Conservation (phyloP, 768 basidiomycete species). For the Termitomyces sp. region DNA sequence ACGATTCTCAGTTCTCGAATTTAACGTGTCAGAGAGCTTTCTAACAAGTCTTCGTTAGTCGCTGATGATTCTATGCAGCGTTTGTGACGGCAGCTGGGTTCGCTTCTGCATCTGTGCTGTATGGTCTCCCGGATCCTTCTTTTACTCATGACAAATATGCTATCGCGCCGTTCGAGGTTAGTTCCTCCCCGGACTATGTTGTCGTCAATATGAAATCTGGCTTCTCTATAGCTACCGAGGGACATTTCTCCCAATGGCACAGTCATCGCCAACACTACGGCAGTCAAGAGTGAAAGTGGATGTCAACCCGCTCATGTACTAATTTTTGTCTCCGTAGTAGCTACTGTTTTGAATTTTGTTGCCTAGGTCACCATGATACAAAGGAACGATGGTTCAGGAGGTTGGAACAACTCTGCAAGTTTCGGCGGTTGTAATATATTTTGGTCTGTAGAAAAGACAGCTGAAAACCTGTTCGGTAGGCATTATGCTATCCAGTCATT, state of each 20-base stretch:
- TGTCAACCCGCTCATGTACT: slow-evolving; percentile 36
- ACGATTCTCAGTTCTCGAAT: slow-evolving; percentile 39
- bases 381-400: slow-evolving; percentile 18
- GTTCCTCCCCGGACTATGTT: slow-evolving; percentile 1
- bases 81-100: slow-evolving; percentile 53
- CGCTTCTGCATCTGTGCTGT: slow-evolving; percentile 44
- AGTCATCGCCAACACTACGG: slow-evolving; percentile 43
- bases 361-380: slow-evolving; percentile 33
- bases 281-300: slow-evolving; percentile 37
- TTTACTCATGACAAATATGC: slow-evolving; percentile 44
- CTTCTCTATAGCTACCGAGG: slow-evolving; percentile 28
- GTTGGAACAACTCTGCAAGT: slow-evolving; percentile 41
- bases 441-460: slow-evolving; percentile 35
- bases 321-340: background rate
- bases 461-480: slow-evolving; percentile 39
- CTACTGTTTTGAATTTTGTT: background rate
- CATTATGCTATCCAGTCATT: background rate
- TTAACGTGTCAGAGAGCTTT: slow-evolving; percentile 34
- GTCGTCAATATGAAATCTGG: background rate
- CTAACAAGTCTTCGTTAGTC: background rate
- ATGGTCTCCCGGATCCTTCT: slow-evolving; percentile 37
- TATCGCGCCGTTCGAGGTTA: slow-evolving; percentile 40
- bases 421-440: slow-evolving; percentile 33
- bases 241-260: slow-evolving; percentile 38
- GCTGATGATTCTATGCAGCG: slow-evolving; percentile 21